Percentiles rank a stretch among this genome's conserved stretches.
These are phyloP conservation scores for Penicillium malachiteum DNA, from an alignment of 495 filamentous ascomycete species.

Conservation along the genomic window DNA sequence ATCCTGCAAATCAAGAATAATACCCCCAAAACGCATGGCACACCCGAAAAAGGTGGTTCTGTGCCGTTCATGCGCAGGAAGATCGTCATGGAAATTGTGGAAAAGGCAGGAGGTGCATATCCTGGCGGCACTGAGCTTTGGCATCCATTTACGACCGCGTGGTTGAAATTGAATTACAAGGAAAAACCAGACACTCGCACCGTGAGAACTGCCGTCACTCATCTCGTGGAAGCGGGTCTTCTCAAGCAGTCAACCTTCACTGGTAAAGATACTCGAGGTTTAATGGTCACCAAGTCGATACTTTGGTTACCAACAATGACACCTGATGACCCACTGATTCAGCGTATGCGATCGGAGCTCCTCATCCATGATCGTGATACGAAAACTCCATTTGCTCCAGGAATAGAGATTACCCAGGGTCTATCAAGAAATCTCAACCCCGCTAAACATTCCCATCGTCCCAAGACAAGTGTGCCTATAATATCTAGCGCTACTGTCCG, in stretches of 20 bases:
- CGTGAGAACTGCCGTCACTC: slow-evolving; percentile 56
- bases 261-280: slow-evolving; percentile 53
- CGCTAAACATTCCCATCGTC: neutral
- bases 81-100: slow-evolving; percentile 68
- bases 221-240: slow-evolving; percentile 57
- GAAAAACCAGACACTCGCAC: slow-evolving; percentile 53
- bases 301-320: slow-evolving; percentile 48
- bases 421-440: slow-evolving; percentile 24
- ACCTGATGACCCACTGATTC: slow-evolving; percentile 51
- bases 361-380: slow-evolving; percentile 30
- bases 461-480: slow-evolving; percentile 25
- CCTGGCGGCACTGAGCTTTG: slow-evolving; percentile 72
- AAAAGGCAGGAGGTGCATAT: slow-evolving; percentile 69
- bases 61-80: slow-evolving; percentile 51
- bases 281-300: slow-evolving; percentile 56
- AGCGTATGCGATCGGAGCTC: slow-evolving; percentile 52
- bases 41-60: slow-evolving; percentile 40
- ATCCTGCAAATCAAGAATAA: neutral
- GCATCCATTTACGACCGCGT: slow-evolving; percentile 63
- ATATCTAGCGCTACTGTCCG: slow-evolving; percentile 35
- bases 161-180: slow-evolving; percentile 51
- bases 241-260: slow-evolving; percentile 62
- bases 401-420: slow-evolving; percentile 29
- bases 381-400: slow-evolving; percentile 33
- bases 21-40: slow-evolving; percentile 2